Percentiles rank a stretch among this genome's conserved stretches.
These are phyloP conservation scores for Ophiocordyceps camponoti-rufipedis DNA, from an alignment of 2,329 filamentous ascomycete genomes.

Conservation along the genomic window DNA sequence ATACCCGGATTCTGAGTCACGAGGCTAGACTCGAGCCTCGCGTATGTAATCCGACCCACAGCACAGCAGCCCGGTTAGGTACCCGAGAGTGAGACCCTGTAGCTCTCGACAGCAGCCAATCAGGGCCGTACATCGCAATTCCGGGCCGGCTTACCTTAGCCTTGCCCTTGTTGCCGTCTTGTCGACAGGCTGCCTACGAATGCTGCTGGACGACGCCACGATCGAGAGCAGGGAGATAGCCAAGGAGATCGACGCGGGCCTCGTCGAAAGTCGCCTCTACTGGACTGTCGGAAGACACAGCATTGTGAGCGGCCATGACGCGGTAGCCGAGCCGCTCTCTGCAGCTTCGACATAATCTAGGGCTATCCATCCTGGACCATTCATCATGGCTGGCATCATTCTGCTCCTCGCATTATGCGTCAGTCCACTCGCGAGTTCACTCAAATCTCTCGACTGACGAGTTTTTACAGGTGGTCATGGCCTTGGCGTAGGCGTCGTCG, in stretches of 20 bases:
- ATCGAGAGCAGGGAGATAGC: too few species aligned
- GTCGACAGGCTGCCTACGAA: background rate
- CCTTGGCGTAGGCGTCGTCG: slow-evolving; percentile 29
- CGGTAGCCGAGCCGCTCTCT: background rate
- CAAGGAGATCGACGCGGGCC: too few species aligned
- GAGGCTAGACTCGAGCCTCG: background rate
- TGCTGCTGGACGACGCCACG: too few species aligned
- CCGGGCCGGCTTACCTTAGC: background rate
- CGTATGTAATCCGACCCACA: background rate
- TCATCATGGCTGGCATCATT: slow-evolving; percentile 20
- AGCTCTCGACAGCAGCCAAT: background rate
- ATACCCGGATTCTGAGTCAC: background rate
- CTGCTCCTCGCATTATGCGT: slow-evolving; percentile 22
- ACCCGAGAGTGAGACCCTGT: background rate
- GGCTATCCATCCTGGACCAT: too few species aligned
- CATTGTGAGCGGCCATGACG: background rate
- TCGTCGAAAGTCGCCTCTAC: too few species aligned
- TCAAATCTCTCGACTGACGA: background rate
- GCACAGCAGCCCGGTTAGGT: background rate
- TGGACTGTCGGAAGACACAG: too few species aligned
- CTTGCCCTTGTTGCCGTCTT: background rate
- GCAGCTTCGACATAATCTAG: background rate
- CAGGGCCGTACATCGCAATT: background rate
- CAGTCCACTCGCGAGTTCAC: slow-evolving; percentile 7
- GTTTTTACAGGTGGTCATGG: slow-evolving; percentile 32